Conservation (phyloP, 31 red algal species). For the Bonnemaisonia californica region DNA sequence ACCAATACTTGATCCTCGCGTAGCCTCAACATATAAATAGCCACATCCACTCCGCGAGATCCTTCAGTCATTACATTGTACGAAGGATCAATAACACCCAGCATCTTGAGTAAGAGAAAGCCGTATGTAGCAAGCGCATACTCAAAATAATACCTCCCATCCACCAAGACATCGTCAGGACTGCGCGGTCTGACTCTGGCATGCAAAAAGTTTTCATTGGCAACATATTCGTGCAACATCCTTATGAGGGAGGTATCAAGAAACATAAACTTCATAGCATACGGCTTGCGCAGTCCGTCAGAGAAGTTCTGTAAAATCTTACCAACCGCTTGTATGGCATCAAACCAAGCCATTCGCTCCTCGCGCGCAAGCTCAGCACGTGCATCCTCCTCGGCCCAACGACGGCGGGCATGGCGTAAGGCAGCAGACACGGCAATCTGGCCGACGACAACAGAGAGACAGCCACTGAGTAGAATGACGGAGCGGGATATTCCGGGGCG, state of each 20-base stretch:
- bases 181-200: conserved; percentile 18
- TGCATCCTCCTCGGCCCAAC: conserved; percentile 10
- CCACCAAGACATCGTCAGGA: conserved; percentile 24
- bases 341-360: conserved; percentile 61
- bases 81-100: conserved; percentile 42
- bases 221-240: conserved; percentile 26
- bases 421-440: conserved; percentile 38
- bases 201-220: not conserved
- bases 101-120: conserved; percentile 46
- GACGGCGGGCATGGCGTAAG: not conserved
- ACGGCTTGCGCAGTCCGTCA: conserved; percentile 30
- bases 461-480: conserved; percentile 17
- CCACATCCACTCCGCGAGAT: conserved; percentile 57
- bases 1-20: conserved; percentile 29
- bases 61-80: conserved; percentile 32
- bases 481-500: conserved; percentile 6
- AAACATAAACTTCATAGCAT: conserved; percentile 36
- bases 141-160: conserved; percentile 47
- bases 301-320: conserved; percentile 65
- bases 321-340: conserved; percentile 64
- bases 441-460: conserved; percentile 27
- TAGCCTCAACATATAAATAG: conserved; percentile 47
- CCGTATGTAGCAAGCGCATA: conserved; percentile 64
- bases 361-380: conserved; percentile 11
- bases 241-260: conserved; percentile 49